Percentiles rank a stretch among this genome's conserved stretches.
Conservation (phyloP, 1,284 basidiomycete species). For the Cryptococcus sp. region DNA sequence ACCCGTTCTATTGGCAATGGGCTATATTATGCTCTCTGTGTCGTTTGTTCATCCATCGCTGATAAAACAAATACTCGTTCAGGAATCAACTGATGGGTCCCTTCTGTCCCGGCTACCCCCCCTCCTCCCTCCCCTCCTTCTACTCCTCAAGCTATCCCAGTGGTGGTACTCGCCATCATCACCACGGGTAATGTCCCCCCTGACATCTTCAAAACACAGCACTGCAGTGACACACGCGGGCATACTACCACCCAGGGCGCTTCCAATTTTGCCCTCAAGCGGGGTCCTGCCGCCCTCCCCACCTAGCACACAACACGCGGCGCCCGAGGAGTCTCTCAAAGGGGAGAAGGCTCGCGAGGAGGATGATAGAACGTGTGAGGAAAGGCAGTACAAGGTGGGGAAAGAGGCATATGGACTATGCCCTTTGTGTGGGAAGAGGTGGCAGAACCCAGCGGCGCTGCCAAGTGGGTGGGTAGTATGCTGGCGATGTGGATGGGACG, state of each 20-base stretch:
- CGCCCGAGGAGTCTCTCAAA: neutral
- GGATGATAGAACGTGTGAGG: neutral
- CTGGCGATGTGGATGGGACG: slow-evolving; percentile 84
- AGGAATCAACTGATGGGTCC: slow-evolving; percentile 2
- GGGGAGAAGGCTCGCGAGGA: neutral
- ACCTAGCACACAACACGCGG: too few relatives aligned
- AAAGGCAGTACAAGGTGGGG: slow-evolving; percentile 13
- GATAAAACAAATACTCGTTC: neutral
- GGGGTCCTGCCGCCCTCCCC: neutral
- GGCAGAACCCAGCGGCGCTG: slow-evolving; percentile 85
- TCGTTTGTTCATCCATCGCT: neutral
- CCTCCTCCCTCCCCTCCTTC: slow-evolving; percentile 81
- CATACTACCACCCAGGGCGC: slow-evolving; percentile 69
- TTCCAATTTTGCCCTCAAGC: slow-evolving; percentile 50
- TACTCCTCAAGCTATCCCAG: slow-evolving; percentile 95
- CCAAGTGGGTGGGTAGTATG: slow-evolving; percentile 95
- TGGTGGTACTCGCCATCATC: slow-evolving; percentile 99
- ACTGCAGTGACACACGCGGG: slow-evolving; percentile 60
- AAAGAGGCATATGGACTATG: slow-evolving; percentile 70
- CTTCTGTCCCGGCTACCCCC: slow-evolving; percentile 29
- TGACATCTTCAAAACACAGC: slow-evolving; percentile 57
- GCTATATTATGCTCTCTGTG: neutral
- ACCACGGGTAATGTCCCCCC: slow-evolving; percentile 70
- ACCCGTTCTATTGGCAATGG: slow-evolving; percentile 1
- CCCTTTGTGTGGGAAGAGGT: slow-evolving; percentile 69